A percentile compares a stretch with the other conserved stretches of the same genome.
Evolutionary conservation across 441 rosid genomes (phyloP).

Genomic region (Gossypium schwendimanii): DNA sequence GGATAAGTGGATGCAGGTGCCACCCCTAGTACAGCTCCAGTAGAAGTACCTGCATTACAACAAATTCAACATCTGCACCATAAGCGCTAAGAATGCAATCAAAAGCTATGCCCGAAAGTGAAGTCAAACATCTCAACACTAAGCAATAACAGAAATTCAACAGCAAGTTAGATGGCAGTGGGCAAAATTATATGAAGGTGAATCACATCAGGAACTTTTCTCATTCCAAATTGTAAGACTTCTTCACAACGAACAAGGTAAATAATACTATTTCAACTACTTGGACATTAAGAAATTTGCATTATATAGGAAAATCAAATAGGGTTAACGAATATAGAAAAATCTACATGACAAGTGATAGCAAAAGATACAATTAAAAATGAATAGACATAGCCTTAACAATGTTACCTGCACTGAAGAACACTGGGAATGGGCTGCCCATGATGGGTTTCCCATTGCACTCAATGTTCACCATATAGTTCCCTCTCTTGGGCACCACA

Average conservation of each 20-base stretch:
- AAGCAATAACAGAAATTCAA: not conserved
- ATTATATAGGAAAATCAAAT: not conserved
- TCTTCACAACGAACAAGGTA: not conserved
- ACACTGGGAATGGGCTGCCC: slow-evolving; percentile 97
- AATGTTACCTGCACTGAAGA: slow-evolving; percentile 80
- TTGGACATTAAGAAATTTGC: not conserved
- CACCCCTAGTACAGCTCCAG: slow-evolving; percentile 73
- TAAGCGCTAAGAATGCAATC: not conserved
- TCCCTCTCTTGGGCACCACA: slow-evolving; percentile 94
- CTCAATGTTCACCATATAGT: slow-evolving; percentile 86
- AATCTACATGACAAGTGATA: not conserved
- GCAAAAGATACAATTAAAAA: not conserved
- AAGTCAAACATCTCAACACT: not conserved
- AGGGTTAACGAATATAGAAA: not conserved
- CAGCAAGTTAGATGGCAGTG: not conserved
- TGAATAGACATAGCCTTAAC: not conserved
- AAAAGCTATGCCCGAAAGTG: not conserved
- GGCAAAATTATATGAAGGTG: not conserved
- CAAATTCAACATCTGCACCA: not conserved
- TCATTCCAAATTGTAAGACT: not conserved
- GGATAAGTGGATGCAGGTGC: slow-evolving; percentile 71
- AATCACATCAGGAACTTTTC: not conserved
- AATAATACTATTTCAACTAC: not conserved
- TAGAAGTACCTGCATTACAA: slow-evolving; percentile 54
- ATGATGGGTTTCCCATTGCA: slow-evolving; percentile 78